Percentiles rank a stretch among this genome's conserved stretches.
Evolutionary conservation across 2,329 filamentous ascomycete species (phyloP).

Genomic region (Juglanconis oblonga): DNA sequence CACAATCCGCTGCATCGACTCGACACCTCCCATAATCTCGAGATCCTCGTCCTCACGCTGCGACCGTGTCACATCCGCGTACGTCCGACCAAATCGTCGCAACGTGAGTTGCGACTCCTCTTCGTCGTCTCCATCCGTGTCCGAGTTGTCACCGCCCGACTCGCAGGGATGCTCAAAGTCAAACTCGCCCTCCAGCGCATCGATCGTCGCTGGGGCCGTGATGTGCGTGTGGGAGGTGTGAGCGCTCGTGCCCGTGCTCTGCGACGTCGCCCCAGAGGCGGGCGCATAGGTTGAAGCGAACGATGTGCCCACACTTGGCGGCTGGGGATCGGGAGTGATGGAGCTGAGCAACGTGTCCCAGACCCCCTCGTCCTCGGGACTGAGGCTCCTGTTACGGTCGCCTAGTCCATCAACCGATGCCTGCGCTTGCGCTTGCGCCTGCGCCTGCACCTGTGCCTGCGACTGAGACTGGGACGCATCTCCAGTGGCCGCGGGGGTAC

Average conservation of each 20-base stretch:
- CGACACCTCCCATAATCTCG: conserved; percentile 52
- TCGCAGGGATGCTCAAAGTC: conserved; percentile 44
- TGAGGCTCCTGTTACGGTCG: conserved; percentile 80
- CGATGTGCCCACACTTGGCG: conserved; percentile 77
- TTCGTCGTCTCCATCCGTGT: conserved; percentile 50
- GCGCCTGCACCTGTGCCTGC: neutral
- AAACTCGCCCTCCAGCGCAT: conserved; percentile 25
- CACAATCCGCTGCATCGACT: conserved; percentile 58
- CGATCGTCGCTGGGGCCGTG: conserved; percentile 36
- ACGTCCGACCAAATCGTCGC: conserved; percentile 26
- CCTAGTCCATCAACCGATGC: conserved; percentile 62
- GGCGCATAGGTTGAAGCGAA: conserved; percentile 67
- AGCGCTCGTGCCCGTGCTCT: conserved; percentile 33
- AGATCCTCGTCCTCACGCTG: conserved; percentile 27
- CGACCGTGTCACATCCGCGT: conserved; percentile 43
- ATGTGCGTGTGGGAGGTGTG: conserved; percentile 46
- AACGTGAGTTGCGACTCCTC: conserved; percentile 27
- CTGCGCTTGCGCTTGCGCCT: no score
- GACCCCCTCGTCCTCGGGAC: conserved; percentile 60
- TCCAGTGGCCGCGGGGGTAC: neutral
- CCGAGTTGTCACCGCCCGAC: conserved; percentile 53
- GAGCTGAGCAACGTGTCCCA: conserved; percentile 84
- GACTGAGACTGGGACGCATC: neutral
- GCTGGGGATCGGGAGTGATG: conserved; percentile 75
- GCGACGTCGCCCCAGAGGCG: conserved; percentile 42